Percentiles rank a stretch among this genome's conserved stretches.
Conservation (phyloP, 495 filamentous ascomycete species). For the Umbilicaria muhlenbergii region DNA sequence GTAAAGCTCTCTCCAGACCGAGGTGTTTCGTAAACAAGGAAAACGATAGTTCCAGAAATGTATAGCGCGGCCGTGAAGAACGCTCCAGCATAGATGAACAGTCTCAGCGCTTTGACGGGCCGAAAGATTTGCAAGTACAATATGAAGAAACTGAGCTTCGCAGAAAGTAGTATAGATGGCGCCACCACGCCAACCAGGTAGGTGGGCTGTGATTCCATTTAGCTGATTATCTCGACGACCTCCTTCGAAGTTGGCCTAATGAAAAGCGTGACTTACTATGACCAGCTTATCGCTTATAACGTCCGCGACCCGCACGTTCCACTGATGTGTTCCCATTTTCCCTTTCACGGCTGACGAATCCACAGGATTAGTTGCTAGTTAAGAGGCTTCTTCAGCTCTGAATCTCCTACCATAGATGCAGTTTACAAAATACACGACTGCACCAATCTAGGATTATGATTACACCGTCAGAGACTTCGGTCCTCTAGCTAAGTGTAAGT, state of each 20-base stretch:
- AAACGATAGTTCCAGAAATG: not conserved
- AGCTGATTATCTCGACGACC: not conserved
- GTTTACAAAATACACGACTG: not conserved
- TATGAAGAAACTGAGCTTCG: conserved; percentile 6
- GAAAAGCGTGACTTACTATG: not conserved
- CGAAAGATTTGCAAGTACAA: conserved; percentile 4
- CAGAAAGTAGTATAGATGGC: not conserved
- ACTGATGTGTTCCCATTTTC: conserved; percentile 4
- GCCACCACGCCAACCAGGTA: not conserved
- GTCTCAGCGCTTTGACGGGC: conserved; percentile 3
- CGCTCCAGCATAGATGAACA: conserved; percentile 1
- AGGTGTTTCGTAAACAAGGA: no score
- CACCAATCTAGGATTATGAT: not conserved
- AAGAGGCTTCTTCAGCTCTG: not conserved
- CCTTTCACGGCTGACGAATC: not conserved
- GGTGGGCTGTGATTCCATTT: not conserved
- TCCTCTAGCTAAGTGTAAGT: not conserved
- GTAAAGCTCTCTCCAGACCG: no score
- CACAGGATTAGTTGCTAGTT: not conserved
- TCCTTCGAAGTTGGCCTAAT: not conserved
- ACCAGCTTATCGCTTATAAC: conserved; percentile 2
- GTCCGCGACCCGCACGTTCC: not conserved
- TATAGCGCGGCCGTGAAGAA: conserved; percentile 1
- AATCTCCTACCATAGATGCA: not conserved
- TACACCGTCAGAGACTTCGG: not conserved